Percentiles rank a stretch among this genome's conserved stretches.
phyloP scores from a whole-genome alignment of 176 grass and related monocot species.

The Oryza glumipatula region DNA sequence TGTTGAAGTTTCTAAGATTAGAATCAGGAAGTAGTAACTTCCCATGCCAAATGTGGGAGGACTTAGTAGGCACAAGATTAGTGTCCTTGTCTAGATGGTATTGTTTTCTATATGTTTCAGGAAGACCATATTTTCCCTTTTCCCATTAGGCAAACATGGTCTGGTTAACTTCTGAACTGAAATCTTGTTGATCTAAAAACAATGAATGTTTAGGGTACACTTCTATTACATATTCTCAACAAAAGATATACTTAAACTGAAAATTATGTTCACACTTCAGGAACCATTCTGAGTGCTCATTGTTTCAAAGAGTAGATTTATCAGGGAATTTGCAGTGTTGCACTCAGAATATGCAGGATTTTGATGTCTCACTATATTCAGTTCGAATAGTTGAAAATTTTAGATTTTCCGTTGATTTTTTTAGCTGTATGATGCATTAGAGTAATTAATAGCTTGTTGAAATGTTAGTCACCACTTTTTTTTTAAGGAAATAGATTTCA shows the following conservation, averaged over 20 bases:
- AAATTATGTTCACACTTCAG: background rate
- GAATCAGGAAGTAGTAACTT: background rate
- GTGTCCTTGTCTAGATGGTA: too few relatives aligned
- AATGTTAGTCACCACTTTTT: background rate
- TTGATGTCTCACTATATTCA: background rate
- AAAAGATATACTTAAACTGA: background rate
- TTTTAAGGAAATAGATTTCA: background rate
- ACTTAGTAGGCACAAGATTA: background rate
- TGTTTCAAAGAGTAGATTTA: background rate
- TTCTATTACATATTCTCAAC: background rate
- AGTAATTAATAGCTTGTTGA: background rate
- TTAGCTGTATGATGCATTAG: background rate
- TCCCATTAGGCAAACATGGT: background rate
- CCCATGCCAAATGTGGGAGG: background rate
- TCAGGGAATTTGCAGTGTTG: background rate
- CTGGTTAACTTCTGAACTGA: background rate
- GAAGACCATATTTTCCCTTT: background rate
- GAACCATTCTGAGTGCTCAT: background rate
- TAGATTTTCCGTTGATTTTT: background rate
- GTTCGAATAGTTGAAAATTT: background rate
- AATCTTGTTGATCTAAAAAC: background rate
- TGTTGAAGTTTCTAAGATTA: background rate
- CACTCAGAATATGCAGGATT: background rate
- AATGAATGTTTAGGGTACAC: background rate
- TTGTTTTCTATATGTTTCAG: background rate